Evolutionary conservation across 2,329 filamentous ascomycete genomes (phyloP), one percentile per base, ranked within the genome.

Genomic region (Claviceps fusiformis): DNA sequence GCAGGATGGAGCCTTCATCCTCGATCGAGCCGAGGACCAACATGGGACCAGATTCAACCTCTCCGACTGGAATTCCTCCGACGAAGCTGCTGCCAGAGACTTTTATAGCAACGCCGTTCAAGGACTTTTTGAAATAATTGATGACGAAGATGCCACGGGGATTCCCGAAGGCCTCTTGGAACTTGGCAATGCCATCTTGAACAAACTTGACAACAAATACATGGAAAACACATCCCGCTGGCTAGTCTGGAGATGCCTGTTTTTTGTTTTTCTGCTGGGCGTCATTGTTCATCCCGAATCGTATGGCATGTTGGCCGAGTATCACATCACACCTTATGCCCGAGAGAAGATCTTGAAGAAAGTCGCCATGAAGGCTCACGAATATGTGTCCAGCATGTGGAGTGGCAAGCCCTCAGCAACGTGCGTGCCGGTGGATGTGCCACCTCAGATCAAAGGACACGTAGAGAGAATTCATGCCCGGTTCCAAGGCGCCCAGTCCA

Each of bases 251-350:
- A 87, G 91, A 66, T 98, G 92, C 83, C 84, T 96, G 59, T 95
- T 97, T 68, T 87, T 89, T 59, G 85, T 86, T 53, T 96, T 93
- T 70, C 75, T 97, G 41, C 79, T 89, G 50, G 86, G 87, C 62
- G 85, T 89, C 54, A 81, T 97, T 64, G 87, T 89, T 50, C 87
- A 93, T 64, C 93, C 93, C 11, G 93, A 98, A 78, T 90, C 78
- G 53, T 78, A 82, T 61, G 81, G 82, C 54, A 81, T 87, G 73
- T 85, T 97, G 74, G 80, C 89, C 55, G 89, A 95, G 63, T 92
- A 95, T 68, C 89, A 95, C 71, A 89, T 97, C 63, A 91, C 87
- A 52, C 89, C 95, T 62, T 89, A 92, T 69, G 90, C 89, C 46
- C 82, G 93, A 47, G 87, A 95, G 64, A 91, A 85, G 68, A 86